Conservation (phyloP, 768 basidiomycete species). For the Podaxis pistillaris region DNA sequence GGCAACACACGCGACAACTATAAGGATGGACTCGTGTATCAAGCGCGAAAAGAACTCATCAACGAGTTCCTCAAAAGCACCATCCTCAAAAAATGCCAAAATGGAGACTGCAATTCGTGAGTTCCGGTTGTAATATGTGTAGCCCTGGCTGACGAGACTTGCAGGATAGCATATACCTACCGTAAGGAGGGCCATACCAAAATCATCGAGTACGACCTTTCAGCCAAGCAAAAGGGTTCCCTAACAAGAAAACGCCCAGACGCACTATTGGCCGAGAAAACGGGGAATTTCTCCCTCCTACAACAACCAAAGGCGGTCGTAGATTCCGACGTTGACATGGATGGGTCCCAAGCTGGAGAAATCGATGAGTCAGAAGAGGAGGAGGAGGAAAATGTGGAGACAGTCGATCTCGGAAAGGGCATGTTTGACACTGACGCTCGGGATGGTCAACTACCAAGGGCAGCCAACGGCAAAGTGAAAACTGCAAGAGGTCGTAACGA, state of each 20-base stretch:
- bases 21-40: slow-evolving; percentile 86
- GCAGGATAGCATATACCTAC: slow-evolving; percentile 78
- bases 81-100: slow-evolving; percentile 72
- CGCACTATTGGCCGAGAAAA: slow-evolving; percentile 60
- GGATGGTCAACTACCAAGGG: slow-evolving; percentile 48
- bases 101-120: slow-evolving; percentile 76
- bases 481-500: slow-evolving; percentile 80
- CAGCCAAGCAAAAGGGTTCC: slow-evolving; percentile 71
- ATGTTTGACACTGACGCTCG: slow-evolving; percentile 16
- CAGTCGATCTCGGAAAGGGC: slow-evolving; percentile 17
- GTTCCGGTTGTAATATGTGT: slow-evolving; percentile 27
- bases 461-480: slow-evolving; percentile 78
- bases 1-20: slow-evolving; percentile 73
- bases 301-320: slow-evolving; percentile 23
- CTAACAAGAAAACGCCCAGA: slow-evolving; percentile 67
- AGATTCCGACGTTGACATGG: slow-evolving; percentile 46
- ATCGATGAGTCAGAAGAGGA: slow-evolving; percentile 51
- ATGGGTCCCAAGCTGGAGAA: slow-evolving; percentile 48
- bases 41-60: slow-evolving; percentile 81
- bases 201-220: slow-evolving; percentile 90
- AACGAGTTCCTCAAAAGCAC: slow-evolving; percentile 74
- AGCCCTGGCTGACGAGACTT: slow-evolving; percentile 9
- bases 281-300: slow-evolving; percentile 25
- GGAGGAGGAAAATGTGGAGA: slow-evolving; percentile 34
- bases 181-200: slow-evolving; percentile 94